These are phyloP conservation scores for Pseudocercospora cruenta DNA, from an alignment of 2,329 filamentous ascomycete genomes.

Conservation along the genomic window DNA sequence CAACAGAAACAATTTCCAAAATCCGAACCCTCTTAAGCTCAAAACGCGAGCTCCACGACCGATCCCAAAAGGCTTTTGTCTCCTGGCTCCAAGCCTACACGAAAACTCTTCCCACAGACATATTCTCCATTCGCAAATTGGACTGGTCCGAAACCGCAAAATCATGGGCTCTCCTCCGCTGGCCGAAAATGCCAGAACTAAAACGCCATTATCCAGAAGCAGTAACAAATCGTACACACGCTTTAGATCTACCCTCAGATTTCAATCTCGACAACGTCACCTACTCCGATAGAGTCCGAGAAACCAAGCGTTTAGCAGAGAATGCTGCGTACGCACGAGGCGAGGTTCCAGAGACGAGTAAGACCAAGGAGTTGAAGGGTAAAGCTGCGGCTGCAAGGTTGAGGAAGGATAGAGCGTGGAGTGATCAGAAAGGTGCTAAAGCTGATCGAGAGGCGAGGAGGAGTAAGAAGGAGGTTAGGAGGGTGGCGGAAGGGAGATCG, in stretches of 20 bases:
- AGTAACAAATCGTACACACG: slow-evolving; percentile 46
- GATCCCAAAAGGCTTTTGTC: slow-evolving; percentile 88
- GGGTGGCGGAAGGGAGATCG: slow-evolving; percentile 36
- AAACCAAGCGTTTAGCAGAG: slow-evolving; percentile 47
- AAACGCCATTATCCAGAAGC: slow-evolving; percentile 47
- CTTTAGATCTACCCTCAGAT: slow-evolving; percentile 38
- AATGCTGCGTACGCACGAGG: slow-evolving; percentile 35
- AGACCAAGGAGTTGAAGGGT: slow-evolving; percentile 34
- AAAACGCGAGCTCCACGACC: slow-evolving; percentile 76
- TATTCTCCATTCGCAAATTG: slow-evolving; percentile 80
- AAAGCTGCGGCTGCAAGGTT: slow-evolving; percentile 33
- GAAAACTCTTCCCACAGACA: slow-evolving; percentile 87
- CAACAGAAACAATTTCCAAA: slow-evolving; percentile 54
- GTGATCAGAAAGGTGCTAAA: slow-evolving; percentile 42
- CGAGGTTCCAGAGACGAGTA: slow-evolving; percentile 24
- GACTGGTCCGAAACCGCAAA: slow-evolving; percentile 82
- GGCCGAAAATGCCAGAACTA: slow-evolving; percentile 91
- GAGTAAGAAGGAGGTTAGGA: slow-evolving; percentile 39
- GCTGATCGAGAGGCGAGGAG: slow-evolving; percentile 37
- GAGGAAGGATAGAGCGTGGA: slow-evolving; percentile 44
- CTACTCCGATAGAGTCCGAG: slow-evolving; percentile 51
- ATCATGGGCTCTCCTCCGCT: slow-evolving; percentile 81
- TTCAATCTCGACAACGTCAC: slow-evolving; percentile 45
- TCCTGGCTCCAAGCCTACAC: slow-evolving; percentile 90
- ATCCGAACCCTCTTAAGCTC: slow-evolving; percentile 64